phyloP scores from a whole-genome alignment of 192 early-diverging fungal species.

The Linnemannia schmuckeri region DNA sequence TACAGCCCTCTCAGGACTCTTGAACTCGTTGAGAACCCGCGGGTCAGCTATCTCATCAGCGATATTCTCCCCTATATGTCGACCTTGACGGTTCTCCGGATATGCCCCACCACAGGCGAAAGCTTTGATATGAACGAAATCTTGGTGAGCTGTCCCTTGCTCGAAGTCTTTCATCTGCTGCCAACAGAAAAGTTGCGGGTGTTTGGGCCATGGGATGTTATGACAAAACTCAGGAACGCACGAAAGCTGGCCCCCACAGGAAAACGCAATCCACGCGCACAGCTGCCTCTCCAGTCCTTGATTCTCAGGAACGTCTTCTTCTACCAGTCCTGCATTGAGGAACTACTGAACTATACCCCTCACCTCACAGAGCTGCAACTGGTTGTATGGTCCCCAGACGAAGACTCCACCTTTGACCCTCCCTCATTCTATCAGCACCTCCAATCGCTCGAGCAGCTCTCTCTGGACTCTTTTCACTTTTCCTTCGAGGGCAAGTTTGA shows the following conservation, averaged over 20 bases:
- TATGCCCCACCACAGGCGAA: background rate
- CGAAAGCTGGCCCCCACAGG: background rate
- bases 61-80: conserved; percentile 1
- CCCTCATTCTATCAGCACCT: background rate
- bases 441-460: background rate
- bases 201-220: background rate
- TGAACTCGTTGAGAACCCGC: background rate
- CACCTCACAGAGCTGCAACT: background rate
- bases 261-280: background rate
- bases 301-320: conserved; percentile 5
- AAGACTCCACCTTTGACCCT: background rate
- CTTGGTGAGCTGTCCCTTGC: background rate
- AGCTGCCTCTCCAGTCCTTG: background rate
- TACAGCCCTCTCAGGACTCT: background rate
- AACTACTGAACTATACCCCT: background rate
- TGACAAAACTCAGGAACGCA: background rate
- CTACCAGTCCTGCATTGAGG: background rate
- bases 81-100: background rate
- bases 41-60: background rate
- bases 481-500: conserved; percentile 2
- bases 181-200: background rate
- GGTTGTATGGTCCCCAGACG: background rate
- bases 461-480: conserved; percentile 1
- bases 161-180: background rate
- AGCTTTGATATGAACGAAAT: conserved; percentile 3